These are phyloP conservation scores for Yamadazyma taylorii DNA, from an alignment of 1,139 yeast species.

Conservation along the genomic window DNA sequence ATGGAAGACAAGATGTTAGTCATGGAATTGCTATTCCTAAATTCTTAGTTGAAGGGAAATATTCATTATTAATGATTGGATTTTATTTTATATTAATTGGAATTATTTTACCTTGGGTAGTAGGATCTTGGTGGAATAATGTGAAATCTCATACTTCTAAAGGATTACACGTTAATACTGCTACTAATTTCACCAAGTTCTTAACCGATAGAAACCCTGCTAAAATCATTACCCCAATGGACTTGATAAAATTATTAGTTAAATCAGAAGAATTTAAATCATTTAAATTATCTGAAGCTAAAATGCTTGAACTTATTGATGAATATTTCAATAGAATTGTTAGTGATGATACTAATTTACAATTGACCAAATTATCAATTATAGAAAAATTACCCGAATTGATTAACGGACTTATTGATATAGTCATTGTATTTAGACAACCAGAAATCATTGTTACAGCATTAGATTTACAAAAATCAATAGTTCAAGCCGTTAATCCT, in stretches of 20 bases:
- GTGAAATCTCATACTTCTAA: conserved; percentile 79
- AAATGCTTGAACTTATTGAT: not conserved
- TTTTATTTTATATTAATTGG: conserved; percentile 75
- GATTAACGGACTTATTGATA: conserved; percentile 73
- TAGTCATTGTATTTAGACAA: conserved; percentile 77
- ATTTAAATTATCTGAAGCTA: not conserved
- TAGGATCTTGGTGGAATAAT: conserved; percentile 87
- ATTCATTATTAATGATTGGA: conserved; percentile 64
- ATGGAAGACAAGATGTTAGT: conserved; percentile 92
- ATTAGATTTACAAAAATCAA: conserved; percentile 66
- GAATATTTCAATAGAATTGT: not conserved
- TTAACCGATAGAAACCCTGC: conserved; percentile 78
- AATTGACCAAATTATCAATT: conserved; percentile 37
- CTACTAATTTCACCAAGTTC: conserved; percentile 65
- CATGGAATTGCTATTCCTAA: conserved; percentile 97
- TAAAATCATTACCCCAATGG: conserved; percentile 59
- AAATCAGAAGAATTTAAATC: conserved; percentile 60
- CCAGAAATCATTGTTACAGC: conserved; percentile 63
- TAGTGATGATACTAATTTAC: not conserved
- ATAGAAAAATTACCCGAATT: conserved; percentile 66
- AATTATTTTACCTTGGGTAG: conserved; percentile 72
- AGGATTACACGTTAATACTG: conserved; percentile 82
- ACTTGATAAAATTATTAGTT: conserved; percentile 62
- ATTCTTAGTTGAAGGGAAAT: conserved; percentile 82
- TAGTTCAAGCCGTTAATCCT: conserved; percentile 76